Evolutionary conservation across 2,329 filamentous ascomycete genomes (phyloP).

Genomic region (Ciborinia camelliae): DNA sequence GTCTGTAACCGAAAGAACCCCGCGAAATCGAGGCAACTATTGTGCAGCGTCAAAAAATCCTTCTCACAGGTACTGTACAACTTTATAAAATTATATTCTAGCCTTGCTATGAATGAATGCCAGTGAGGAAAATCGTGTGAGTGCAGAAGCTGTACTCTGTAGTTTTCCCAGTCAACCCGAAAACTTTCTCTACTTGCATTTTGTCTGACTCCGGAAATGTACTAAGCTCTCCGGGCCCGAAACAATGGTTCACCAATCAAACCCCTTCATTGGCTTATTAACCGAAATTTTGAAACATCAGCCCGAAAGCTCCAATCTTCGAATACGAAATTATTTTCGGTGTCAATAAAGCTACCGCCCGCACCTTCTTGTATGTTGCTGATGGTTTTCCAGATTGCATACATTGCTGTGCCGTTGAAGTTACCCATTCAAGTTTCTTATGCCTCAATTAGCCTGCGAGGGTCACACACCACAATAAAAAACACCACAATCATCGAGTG

Average conservation of each 20-base stretch:
- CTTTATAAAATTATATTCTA: not conserved
- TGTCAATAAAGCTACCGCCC: not conserved
- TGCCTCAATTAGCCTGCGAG: not conserved
- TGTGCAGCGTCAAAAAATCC: not conserved
- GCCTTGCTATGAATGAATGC: not conserved
- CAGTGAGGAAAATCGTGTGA: not conserved
- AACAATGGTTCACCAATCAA: slow-evolving; percentile 10
- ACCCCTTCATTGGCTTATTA: slow-evolving; percentile 12
- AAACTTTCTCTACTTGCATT: not conserved
- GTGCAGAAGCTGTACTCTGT: not conserved
- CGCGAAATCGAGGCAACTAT: not conserved
- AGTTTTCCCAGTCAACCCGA: not conserved
- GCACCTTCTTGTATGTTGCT: not conserved
- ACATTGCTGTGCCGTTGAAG: not conserved
- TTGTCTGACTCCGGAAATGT: not conserved
- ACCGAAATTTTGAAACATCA: slow-evolving; percentile 12
- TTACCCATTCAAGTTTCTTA: not conserved
- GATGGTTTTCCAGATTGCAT: not conserved
- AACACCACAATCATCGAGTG: not conserved
- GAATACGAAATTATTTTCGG: not conserved
- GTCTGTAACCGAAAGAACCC: not conserved
- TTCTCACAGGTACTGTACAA: not conserved
- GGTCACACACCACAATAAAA: not conserved
- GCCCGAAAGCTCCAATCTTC: not conserved
- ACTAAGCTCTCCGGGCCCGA: slow-evolving; percentile 2